Conservation (phyloP, 495 filamentous ascomycete species). For the Platismatia glauca region DNA sequence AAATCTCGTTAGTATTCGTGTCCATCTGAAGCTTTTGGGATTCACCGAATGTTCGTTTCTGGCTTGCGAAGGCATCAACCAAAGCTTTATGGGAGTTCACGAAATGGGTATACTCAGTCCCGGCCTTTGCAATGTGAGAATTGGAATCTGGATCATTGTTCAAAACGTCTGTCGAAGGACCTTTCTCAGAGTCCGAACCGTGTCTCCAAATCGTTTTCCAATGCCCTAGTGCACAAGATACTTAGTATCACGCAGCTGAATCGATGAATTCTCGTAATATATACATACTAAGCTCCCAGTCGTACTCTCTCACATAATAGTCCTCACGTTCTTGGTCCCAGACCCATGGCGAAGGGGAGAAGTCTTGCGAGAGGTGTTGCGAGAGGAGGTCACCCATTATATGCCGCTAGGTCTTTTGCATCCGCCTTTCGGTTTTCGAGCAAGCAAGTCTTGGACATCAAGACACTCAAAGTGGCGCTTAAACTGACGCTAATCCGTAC, state of each 20-base stretch:
- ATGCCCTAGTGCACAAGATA: too few species aligned
- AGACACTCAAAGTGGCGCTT: too few species aligned
- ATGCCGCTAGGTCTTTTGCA: too few species aligned
- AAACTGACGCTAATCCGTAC: too few species aligned
- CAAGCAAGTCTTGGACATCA: too few species aligned
- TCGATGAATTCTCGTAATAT: too few species aligned
- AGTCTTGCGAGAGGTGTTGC: background rate
- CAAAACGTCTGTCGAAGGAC: background rate
- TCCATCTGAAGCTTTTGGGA: background rate
- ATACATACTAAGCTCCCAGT: too few species aligned
- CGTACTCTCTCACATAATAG: background rate
- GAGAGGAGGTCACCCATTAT: background rate
- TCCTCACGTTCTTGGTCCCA: background rate
- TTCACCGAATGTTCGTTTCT: background rate
- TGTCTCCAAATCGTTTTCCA: too few species aligned
- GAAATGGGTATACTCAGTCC: conserved; percentile 3
- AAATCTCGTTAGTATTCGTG: background rate
- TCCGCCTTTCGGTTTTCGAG: too few species aligned
- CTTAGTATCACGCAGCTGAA: too few species aligned
- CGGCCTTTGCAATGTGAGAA: conserved; percentile 1
- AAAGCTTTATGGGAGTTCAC: background rate
- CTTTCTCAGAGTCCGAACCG: too few species aligned
- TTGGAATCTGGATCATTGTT: background rate
- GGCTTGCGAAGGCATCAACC: background rate
- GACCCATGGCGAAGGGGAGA: background rate